Percentiles rank a stretch among this genome's conserved stretches.
phyloP scores from a whole-genome alignment of 2,329 filamentous ascomycete genomes.

The Nothophaeocryptopus gaeumannii region DNA sequence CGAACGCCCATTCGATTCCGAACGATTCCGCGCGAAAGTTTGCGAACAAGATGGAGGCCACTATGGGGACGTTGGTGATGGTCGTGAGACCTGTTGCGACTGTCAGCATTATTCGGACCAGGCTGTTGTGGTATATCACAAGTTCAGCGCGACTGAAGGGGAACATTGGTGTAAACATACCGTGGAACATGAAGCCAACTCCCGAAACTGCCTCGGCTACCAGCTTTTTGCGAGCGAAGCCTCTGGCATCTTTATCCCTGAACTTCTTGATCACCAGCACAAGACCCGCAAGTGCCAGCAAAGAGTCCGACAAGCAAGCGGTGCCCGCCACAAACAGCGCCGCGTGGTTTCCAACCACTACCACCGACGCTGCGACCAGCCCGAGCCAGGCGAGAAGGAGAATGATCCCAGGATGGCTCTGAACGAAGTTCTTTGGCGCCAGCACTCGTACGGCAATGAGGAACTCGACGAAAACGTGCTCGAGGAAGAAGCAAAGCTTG shows the following conservation, averaged over 20 bases:
- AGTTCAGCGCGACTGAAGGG: too few species aligned
- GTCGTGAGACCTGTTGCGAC: constrained; percentile 5
- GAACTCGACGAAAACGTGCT: constrained; percentile 18
- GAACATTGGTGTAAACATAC: not conserved
- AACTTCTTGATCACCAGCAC: constrained; percentile 4
- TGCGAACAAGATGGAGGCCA: constrained; percentile 13
- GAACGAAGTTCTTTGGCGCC: constrained; percentile 3
- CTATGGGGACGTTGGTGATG: constrained; percentile 12
- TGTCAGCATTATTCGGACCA: too few species aligned
- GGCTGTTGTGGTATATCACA: too few species aligned
- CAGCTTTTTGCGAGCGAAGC: constrained; percentile 8
- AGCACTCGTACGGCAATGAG: constrained; percentile 16
- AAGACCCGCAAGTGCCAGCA: constrained; percentile 11
- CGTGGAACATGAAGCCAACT: constrained; percentile 14
- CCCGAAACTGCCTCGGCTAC: constrained; percentile 17
- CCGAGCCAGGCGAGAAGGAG: constrained; percentile 12
- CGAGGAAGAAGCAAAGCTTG: constrained; percentile 20
- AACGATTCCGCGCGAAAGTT: constrained; percentile 11
- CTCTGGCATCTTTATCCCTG: not conserved
- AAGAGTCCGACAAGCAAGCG: constrained; percentile 15
- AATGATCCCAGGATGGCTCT: constrained; percentile 1
- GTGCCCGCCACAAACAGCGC: constrained; percentile 17
- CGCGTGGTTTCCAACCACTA: constrained; percentile 14
- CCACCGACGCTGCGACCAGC: constrained; percentile 9
- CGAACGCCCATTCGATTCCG: constrained; percentile 13